Evolutionary conservation across 352 stramenopile species (phyloP).

Genomic region (Pythium apleroticum): DNA sequence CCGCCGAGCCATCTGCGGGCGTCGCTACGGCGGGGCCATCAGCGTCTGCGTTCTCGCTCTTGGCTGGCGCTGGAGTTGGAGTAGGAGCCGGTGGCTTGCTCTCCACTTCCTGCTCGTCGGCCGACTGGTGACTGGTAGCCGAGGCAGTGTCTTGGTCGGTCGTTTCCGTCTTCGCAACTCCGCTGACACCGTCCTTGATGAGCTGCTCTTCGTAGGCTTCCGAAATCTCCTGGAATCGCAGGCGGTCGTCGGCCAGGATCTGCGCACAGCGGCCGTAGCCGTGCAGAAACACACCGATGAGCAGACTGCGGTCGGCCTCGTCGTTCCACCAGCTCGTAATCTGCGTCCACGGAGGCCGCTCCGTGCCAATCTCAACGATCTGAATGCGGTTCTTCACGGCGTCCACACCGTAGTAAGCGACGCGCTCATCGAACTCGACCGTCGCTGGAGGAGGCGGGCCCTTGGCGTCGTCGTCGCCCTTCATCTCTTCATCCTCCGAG

Average conservation of each 20-base stretch:
- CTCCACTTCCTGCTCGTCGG: constrained; percentile 25
- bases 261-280: constrained; percentile 84
- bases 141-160: constrained; percentile 23
- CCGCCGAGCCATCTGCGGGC: constrained; percentile 23
- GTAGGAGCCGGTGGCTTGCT: background rate
- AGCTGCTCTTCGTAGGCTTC: constrained; percentile 38
- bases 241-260: constrained; percentile 69
- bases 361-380: constrained; percentile 54
- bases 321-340: constrained; percentile 89
- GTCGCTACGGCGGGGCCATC: background rate
- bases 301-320: constrained; percentile 71
- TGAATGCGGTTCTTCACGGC: constrained; percentile 61
- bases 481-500: constrained; percentile 21
- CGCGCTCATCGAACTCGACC: constrained; percentile 72
- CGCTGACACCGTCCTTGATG: constrained; percentile 35
- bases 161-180: constrained; percentile 31
- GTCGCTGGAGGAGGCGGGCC: constrained; percentile 29
- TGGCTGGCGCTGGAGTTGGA: background rate
- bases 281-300: constrained; percentile 84
- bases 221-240: constrained; percentile 73
- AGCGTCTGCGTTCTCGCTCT: constrained; percentile 16
- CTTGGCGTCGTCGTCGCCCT: constrained; percentile 21
- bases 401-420: constrained; percentile 67
- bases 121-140: constrained; percentile 6
- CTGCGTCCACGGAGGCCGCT: constrained; percentile 76